These are phyloP conservation scores for Globisporangium ultimum DNA, from an alignment of 352 stramenopile genomes.

Conservation along the genomic window DNA sequence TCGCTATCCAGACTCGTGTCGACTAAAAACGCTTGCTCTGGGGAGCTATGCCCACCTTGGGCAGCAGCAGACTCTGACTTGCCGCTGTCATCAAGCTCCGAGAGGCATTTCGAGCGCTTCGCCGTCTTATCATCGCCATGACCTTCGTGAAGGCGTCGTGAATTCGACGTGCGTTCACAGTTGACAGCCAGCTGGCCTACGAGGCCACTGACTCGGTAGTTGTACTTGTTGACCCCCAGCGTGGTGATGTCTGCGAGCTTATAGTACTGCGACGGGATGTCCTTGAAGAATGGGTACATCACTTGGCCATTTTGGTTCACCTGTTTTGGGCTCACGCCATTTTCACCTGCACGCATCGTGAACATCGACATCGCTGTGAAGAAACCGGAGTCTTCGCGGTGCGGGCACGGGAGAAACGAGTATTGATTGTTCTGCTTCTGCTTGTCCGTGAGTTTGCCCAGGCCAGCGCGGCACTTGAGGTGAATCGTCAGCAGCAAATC, in stretches of 20 bases:
- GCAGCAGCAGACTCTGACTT: neutral
- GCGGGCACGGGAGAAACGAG: conserved; percentile 23
- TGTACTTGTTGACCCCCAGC: neutral
- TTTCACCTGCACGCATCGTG: conserved; percentile 25
- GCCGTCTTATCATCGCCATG: neutral
- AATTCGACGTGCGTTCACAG: neutral
- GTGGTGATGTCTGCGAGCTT: conserved; percentile 1
- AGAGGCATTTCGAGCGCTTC: neutral
- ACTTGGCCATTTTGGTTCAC: conserved; percentile 19
- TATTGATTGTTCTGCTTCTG: conserved; percentile 25
- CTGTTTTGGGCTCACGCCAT: conserved; percentile 20
- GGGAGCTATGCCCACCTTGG: neutral
- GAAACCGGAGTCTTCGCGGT: conserved; percentile 15
- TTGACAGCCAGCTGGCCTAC: neutral
- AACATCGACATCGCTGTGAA: conserved; percentile 16
- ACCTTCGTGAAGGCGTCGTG: neutral
- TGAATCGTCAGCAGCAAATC: conserved; percentile 52
- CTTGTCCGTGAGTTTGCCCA: conserved; percentile 17
- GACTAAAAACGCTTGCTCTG: neutral
- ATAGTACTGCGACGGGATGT: conserved; percentile 24
- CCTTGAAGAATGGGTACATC: conserved; percentile 66
- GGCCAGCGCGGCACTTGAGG: conserved; percentile 39
- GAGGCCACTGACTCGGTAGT: neutral
- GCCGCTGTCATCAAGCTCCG: neutral
- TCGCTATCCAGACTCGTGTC: neutral